Conservation (phyloP, 169 alveolate species). For the Miamiensis avidus region DNA sequence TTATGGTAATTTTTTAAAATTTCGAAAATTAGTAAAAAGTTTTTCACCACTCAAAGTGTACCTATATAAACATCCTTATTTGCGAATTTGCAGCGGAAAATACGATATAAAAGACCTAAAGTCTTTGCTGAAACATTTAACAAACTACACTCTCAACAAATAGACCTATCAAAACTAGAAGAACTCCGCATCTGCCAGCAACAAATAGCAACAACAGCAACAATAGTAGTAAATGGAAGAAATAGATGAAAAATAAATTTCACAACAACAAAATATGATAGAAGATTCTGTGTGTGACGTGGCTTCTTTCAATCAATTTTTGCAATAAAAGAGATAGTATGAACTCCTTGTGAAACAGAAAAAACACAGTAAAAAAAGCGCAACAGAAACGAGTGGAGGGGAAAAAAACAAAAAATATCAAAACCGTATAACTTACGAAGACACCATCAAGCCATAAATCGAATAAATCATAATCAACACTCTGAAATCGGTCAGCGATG, state of each 20-base stretch:
- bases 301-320: not conserved
- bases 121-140: slow-evolving; percentile 60
- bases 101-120: slow-evolving; percentile 49
- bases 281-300: slow-evolving; percentile 10
- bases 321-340: no score
- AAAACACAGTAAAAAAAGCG: slow-evolving; percentile 42
- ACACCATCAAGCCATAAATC: slow-evolving; percentile 48
- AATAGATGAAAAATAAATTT: no score
- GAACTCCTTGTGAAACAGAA: not conserved
- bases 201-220: no score
- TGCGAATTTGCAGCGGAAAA: slow-evolving; percentile 59
- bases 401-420: slow-evolving; percentile 22
- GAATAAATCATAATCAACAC: slow-evolving; percentile 49
- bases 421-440: slow-evolving; percentile 35
- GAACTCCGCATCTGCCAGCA: no score
- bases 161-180: slow-evolving; percentile 39
- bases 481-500: slow-evolving; percentile 49
- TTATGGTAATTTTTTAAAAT: no score
- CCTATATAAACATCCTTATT: slow-evolving; percentile 59
- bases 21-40: slow-evolving; percentile 51
- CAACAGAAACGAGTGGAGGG: slow-evolving; percentile 41
- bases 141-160: slow-evolving; percentile 68
- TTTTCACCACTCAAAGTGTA: slow-evolving; percentile 71
- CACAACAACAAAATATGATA: no score
- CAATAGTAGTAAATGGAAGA: no score